Evolutionary conservation across 208 protist species (phyloP), one percentile per base, ranked within the genome.

Genomic region (Endotrypanum monterogeii): DNA sequence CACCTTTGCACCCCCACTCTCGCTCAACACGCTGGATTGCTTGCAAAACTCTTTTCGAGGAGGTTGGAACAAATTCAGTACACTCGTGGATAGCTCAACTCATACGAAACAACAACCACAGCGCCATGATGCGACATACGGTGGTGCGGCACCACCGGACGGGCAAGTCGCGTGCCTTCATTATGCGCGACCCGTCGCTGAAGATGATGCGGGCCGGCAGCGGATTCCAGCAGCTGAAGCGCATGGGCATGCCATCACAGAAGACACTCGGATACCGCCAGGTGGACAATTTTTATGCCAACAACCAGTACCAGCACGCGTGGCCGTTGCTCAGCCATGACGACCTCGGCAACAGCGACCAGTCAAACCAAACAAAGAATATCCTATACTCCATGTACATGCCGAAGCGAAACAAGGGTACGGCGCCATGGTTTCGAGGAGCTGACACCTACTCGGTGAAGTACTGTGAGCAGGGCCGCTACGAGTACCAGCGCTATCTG

Each of bases 301-400:
- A 94, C 68, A 83, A 69, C 66, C 92, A 94, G 73, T 95, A 96
- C 74, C 90, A 96, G 65, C 92, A 97, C 75, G 93, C 93, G 14
- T 96, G 90, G 89, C 93, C 91, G 67, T 82, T 97, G 57, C 89
- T 97, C 65, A 89, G 91, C 12, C 90, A 97, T 75, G 90, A 95
- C 75, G 93, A 97, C 71, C 78, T 97, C 23, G 93, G 93, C 70
- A 94, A 96, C 84, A 95, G 88, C 76, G 91, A 97, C 75, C 89
- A 97, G 71, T 95, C 93, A 37, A 94, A 94, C 65, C 88, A 95
- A 55, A 97, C 93, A 44, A 89, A 90, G 50, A 94, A 95, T 71
- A 94, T 95, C 28, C 54, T 95, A 67, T 95, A 95, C 82, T 95
- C 90, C 58, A 95, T 94, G 89, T 96, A 96, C 79, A 94, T 97